phyloP scores from a whole-genome alignment of 2,329 filamentous ascomycete species.

The Aschersonia sp. region DNA sequence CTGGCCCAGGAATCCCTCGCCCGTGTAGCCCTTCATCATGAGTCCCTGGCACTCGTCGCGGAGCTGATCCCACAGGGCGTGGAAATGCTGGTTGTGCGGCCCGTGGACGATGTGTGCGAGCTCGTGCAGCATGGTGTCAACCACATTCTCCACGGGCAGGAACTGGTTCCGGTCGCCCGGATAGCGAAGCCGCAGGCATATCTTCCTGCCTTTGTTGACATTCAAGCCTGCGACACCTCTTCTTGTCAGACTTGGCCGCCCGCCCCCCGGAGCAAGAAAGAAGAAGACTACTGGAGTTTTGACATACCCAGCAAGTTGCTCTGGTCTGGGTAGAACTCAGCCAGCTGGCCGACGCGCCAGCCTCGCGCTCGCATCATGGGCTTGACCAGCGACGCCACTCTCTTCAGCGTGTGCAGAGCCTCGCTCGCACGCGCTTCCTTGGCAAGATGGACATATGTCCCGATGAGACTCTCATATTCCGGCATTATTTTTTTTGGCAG shows the following conservation, averaged over 20 bases:
- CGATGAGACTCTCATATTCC: constrained; percentile 25
- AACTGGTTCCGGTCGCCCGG: constrained; percentile 62
- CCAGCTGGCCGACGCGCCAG: constrained; percentile 67
- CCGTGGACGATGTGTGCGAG: constrained; percentile 77
- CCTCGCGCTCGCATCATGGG: constrained; percentile 81
- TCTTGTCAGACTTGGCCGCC: not conserved
- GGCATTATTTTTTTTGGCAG: constrained; percentile 3
- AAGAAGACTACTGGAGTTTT: not conserved
- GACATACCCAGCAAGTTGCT: constrained; percentile 52
- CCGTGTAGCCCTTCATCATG: constrained; percentile 69
- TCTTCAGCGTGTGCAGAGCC: constrained; percentile 51
- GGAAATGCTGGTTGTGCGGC: constrained; percentile 70
- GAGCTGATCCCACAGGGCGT: constrained; percentile 78
- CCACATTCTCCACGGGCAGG: constrained; percentile 61
- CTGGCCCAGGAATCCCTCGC: constrained; percentile 70
- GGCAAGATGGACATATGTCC: constrained; percentile 33
- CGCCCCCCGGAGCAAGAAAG: no score
- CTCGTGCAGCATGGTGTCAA: constrained; percentile 91
- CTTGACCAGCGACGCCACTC: constrained; percentile 78
- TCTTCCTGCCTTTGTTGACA: constrained; percentile 59
- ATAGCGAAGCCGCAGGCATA: constrained; percentile 71
- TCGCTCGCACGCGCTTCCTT: constrained; percentile 31
- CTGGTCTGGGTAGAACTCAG: constrained; percentile 73
- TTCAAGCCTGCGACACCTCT: constrained; percentile 46
- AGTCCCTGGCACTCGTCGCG: constrained; percentile 73